A percentile compares a stretch with the other conserved stretches of the same genome.
These are phyloP conservation scores for Tuber brumale DNA, from an alignment of 495 filamentous ascomycete genomes.

Conservation along the genomic window DNA sequence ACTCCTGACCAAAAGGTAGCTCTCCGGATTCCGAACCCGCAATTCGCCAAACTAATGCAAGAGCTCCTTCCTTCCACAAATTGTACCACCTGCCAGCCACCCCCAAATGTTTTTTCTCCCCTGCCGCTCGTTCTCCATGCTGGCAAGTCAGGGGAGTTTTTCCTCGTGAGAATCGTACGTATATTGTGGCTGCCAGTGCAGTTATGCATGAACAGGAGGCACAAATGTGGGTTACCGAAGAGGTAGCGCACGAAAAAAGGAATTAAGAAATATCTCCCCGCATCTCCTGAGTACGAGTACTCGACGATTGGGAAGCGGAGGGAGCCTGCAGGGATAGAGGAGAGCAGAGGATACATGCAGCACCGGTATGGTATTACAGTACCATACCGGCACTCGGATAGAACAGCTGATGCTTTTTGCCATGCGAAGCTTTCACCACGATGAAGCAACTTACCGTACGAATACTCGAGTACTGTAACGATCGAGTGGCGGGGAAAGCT, in stretches of 20 bases:
- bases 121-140: not conserved
- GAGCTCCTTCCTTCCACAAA: not conserved
- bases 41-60: not conserved
- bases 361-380: no score
- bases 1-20: not conserved
- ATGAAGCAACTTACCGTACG: not conserved
- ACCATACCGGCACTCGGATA: not conserved
- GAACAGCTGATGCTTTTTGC: not conserved
- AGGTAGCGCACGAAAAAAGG: not conserved
- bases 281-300: not conserved
- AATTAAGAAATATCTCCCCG: not conserved
- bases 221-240: not conserved
- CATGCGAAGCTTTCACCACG: not conserved
- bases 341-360: not conserved
- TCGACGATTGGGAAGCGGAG: not conserved
- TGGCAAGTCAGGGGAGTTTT: not conserved
- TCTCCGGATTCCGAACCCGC: not conserved
- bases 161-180: not conserved
- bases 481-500: not conserved
- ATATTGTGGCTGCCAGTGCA: not conserved
- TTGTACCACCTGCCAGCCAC: not conserved
- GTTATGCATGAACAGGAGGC: not conserved
- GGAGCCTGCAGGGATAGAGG: not conserved
- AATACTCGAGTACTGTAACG: no score
- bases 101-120: not conserved